These are phyloP conservation scores for Echium plantagineum DNA, from an alignment of 257 asterid species.

Conservation along the genomic window DNA sequence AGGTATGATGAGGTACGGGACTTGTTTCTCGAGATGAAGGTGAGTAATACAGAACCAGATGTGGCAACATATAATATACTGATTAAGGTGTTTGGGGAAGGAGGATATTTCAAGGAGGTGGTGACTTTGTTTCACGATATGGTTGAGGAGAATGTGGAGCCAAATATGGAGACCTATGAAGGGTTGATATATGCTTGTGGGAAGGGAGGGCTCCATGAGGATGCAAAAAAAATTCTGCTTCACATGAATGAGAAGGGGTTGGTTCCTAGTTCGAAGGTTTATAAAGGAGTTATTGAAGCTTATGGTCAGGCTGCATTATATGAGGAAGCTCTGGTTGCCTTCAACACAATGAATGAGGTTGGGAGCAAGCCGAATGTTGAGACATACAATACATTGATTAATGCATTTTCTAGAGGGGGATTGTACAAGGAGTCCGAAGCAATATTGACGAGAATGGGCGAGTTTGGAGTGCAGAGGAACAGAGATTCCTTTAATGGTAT, in stretches of 20 bases:
- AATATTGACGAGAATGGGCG: constrained; percentile 58
- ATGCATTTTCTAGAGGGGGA: constrained; percentile 77
- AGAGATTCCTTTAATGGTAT: constrained; percentile 64
- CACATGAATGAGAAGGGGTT: constrained; percentile 68
- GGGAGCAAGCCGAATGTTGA: constrained; percentile 69
- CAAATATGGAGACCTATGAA: constrained; percentile 93
- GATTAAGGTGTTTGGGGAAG: constrained; percentile 82
- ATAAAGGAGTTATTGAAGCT: constrained; percentile 72
- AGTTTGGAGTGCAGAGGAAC: constrained; percentile 46
- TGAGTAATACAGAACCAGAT: constrained; percentile 79
- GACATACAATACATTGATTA: constrained; percentile 71
- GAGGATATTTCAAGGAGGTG: constrained; percentile 97
- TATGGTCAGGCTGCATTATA: constrained; percentile 87
- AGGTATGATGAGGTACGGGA: constrained; percentile 87
- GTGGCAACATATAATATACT: constrained; percentile 84
- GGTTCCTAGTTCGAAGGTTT: constrained; percentile 76
- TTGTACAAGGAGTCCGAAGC: constrained; percentile 88
- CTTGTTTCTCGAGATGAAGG: constrained; percentile 93
- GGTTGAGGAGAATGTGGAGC: constrained; percentile 88
- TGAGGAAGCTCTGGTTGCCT: constrained; percentile 91
- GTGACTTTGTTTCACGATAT: constrained; percentile 94
- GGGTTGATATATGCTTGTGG: constrained; percentile 88
- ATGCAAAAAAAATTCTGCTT: constrained; percentile 61
- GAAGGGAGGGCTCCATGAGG: constrained; percentile 82
- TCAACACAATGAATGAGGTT: constrained; percentile 87